A percentile compares a stretch with the other conserved stretches of the same genome.
phyloP scores from a whole-genome alignment of 2,329 filamentous ascomycete genomes.

The Trichoderma afroharzianum region DNA sequence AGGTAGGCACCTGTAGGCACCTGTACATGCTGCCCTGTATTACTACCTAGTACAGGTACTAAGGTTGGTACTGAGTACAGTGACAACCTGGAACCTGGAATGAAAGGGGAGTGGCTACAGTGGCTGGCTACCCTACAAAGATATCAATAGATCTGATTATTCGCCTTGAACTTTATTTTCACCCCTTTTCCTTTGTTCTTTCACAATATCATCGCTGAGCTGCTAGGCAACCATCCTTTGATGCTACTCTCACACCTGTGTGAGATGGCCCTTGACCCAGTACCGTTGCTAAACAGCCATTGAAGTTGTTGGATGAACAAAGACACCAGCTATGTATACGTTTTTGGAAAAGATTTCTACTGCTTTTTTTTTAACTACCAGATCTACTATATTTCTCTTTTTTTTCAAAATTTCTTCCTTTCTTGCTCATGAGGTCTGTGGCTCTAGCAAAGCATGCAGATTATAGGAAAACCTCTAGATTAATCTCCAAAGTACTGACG shows the following conservation, averaged over 20 bases:
- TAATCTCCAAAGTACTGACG: constrained; percentile 90
- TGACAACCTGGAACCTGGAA: no score
- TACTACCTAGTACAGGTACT: no score
- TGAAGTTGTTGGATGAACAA: background rate
- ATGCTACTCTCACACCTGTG: background rate
- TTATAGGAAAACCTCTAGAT: constrained; percentile 88
- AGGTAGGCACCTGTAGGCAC: background rate
- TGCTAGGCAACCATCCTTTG: background rate
- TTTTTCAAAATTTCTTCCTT: constrained; percentile 23
- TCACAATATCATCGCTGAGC: background rate
- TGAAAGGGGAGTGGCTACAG: no score
- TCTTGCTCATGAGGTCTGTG: background rate
- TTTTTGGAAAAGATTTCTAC: background rate
- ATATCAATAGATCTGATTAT: background rate
- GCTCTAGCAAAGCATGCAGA: background rate
- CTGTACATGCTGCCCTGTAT: no score
- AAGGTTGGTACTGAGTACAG: no score
- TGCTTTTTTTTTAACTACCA: constrained; percentile 16
- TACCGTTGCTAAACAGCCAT: no score
- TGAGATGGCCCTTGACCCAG: background rate
- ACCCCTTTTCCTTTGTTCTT: background rate
- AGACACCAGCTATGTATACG: background rate
- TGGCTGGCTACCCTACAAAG: background rate
- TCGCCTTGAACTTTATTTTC: background rate
- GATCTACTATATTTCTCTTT: constrained; percentile 21